Evolutionary conservation across 2,329 filamentous ascomycete species (phyloP).

Genomic region (Apiospora pterosperma): DNA sequence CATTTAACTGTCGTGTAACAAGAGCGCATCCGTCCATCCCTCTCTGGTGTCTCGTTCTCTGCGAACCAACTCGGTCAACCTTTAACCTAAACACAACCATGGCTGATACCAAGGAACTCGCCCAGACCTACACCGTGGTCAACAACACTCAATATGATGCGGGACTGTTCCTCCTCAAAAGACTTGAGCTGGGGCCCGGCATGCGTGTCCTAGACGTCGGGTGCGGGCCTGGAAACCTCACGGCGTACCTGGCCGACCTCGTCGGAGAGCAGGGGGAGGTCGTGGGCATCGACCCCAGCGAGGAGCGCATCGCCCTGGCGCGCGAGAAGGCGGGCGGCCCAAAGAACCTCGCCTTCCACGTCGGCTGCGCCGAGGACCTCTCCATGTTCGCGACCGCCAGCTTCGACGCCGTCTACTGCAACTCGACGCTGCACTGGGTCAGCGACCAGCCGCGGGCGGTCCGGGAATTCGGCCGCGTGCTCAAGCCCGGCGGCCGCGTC

Average conservation of each 20-base stretch:
- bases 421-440: constrained; percentile 26
- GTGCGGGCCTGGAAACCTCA: constrained; percentile 29
- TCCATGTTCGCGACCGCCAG: constrained; percentile 15
- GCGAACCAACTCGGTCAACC: neutral
- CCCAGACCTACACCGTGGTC: constrained; percentile 20
- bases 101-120: constrained; percentile 22
- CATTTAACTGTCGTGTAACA: neutral
- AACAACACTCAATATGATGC: constrained; percentile 22
- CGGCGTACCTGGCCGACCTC: constrained; percentile 18
- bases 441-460: constrained; percentile 19
- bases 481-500: constrained; percentile 17
- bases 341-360: constrained; percentile 14
- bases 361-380: constrained; percentile 23
- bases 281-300: constrained; percentile 31
- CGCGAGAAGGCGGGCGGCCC: constrained; percentile 5
- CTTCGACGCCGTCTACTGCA: constrained; percentile 22
- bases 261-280: constrained; percentile 16
- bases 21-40: too few species aligned
- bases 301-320: constrained; percentile 20
- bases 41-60: neutral
- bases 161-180: constrained; percentile 20
- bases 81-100: neutral
- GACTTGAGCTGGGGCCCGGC: constrained; percentile 15
- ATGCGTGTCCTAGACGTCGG: constrained; percentile 28
- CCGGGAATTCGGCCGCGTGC: constrained; percentile 19